A percentile compares a stretch with the other conserved stretches of the same genome.
These are phyloP conservation scores for Xylariaceae sp. DNA, from an alignment of 2,329 filamentous ascomycete genomes.

Conservation along the genomic window DNA sequence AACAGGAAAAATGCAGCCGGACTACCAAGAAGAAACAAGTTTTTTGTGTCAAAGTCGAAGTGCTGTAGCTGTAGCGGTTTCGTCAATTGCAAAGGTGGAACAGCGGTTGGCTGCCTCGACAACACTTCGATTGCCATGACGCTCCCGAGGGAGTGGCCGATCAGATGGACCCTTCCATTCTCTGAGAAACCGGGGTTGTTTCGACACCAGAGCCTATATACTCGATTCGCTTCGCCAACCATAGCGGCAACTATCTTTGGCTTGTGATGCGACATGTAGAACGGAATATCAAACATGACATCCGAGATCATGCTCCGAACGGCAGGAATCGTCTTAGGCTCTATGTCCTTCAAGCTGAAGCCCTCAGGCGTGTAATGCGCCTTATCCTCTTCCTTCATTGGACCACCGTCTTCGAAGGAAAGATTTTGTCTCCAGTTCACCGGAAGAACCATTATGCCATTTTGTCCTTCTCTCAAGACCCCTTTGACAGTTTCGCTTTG, in stretches of 20 bases:
- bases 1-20: constrained; percentile 92
- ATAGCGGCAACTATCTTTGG: constrained; percentile 91
- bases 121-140: constrained; percentile 94
- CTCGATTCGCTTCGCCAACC: constrained; percentile 86
- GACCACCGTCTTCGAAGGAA: constrained; percentile 80
- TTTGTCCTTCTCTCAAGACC: constrained; percentile 74
- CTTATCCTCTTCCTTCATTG: constrained; percentile 57
- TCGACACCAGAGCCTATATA: constrained; percentile 92
- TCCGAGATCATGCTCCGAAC: constrained; percentile 95
- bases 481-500: constrained; percentile 73
- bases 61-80: constrained; percentile 52
- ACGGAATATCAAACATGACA: constrained; percentile 97
- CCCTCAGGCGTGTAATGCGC: constrained; percentile 60
- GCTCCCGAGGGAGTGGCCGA: constrained; percentile 91
- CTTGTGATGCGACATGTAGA: constrained; percentile 96
- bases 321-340: constrained; percentile 84
- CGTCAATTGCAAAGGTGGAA: constrained; percentile 55
- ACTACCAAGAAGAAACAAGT: constrained; percentile 87
- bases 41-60: constrained; percentile 91
- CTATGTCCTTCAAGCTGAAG: constrained; percentile 80
- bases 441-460: constrained; percentile 90
- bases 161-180: constrained; percentile 82
- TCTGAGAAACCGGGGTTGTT: constrained; percentile 88
- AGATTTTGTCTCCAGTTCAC: constrained; percentile 92
- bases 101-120: constrained; percentile 79